Conservation (phyloP, 345 rosid genomes). For the Pistacia atlantica region DNA sequence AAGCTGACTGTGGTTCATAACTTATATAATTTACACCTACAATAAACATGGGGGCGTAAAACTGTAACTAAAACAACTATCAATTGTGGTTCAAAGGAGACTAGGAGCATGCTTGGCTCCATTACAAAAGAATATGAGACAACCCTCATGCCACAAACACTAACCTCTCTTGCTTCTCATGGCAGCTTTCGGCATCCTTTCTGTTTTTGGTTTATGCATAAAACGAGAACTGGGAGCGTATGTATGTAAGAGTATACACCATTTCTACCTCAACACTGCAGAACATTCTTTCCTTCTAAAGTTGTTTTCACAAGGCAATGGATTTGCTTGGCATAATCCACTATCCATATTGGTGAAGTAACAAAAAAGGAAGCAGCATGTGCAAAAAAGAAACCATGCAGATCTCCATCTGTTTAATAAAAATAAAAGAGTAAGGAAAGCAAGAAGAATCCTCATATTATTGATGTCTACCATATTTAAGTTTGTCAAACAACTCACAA, state of each 20-base stretch:
- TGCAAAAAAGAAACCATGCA: background rate
- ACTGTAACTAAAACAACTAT: background rate
- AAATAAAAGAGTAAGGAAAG: background rate
- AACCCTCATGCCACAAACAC: background rate
- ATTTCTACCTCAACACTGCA: background rate
- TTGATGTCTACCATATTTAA: no score
- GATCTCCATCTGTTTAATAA: constrained; percentile 20
- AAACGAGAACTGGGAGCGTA: background rate
- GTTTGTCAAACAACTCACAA: no score
- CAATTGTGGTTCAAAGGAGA: background rate
- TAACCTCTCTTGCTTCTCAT: background rate
- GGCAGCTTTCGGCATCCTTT: background rate
- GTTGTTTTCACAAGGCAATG: background rate
- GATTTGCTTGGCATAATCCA: background rate
- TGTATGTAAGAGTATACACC: background rate
- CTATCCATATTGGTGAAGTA: background rate
- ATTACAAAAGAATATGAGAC: background rate
- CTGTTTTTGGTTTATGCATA: background rate
- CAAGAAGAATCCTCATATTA: background rate
- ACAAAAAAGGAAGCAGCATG: background rate
- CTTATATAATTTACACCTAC: constrained; percentile 11
- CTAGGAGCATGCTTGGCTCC: background rate
- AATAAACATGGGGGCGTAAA: background rate
- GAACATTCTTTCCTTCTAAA: background rate
- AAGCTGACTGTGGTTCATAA: constrained; percentile 2